phyloP scores from a whole-genome alignment of 1,284 basidiomycete species.

The Microbotryum intermedium region DNA sequence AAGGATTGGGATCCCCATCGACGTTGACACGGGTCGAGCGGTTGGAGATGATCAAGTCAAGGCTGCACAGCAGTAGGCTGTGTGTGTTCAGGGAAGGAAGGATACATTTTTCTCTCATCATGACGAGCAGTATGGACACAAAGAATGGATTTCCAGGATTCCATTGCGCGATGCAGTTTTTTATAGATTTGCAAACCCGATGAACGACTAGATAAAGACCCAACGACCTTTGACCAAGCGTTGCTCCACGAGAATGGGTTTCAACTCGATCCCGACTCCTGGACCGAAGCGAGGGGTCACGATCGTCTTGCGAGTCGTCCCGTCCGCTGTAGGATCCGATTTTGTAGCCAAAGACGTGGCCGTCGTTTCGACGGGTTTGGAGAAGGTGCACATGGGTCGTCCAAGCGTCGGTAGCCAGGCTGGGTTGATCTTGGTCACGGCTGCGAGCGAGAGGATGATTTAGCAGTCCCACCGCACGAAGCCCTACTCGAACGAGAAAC shows the following conservation, averaged over 20 bases:
- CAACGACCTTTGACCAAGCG: constrained; percentile 41
- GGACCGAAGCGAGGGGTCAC: constrained; percentile 74
- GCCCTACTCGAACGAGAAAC: constrained; percentile 12
- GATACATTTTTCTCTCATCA: no score
- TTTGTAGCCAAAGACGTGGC: constrained; percentile 34
- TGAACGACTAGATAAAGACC: constrained; percentile 29
- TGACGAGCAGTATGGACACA: no score
- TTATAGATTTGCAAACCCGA: background rate
- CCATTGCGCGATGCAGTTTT: background rate
- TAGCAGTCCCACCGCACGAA: background rate
- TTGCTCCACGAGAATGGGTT: constrained; percentile 55
- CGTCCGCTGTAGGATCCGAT: constrained; percentile 34
- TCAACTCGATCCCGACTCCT: constrained; percentile 67
- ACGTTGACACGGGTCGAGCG: no score
- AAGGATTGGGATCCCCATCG: no score
- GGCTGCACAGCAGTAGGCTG: no score
- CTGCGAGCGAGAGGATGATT: constrained; percentile 40
- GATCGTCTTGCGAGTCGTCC: constrained; percentile 47
- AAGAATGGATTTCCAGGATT: no score
- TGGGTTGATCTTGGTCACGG: constrained; percentile 75
- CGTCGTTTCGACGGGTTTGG: constrained; percentile 24
- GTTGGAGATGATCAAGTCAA: no score
- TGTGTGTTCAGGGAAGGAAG: no score
- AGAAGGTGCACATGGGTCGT: constrained; percentile 68
- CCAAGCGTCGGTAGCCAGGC: constrained; percentile 80